Evolutionary conservation across 768 basidiomycete genomes (phyloP).

Genomic region (Lentinula aciculospora): DNA sequence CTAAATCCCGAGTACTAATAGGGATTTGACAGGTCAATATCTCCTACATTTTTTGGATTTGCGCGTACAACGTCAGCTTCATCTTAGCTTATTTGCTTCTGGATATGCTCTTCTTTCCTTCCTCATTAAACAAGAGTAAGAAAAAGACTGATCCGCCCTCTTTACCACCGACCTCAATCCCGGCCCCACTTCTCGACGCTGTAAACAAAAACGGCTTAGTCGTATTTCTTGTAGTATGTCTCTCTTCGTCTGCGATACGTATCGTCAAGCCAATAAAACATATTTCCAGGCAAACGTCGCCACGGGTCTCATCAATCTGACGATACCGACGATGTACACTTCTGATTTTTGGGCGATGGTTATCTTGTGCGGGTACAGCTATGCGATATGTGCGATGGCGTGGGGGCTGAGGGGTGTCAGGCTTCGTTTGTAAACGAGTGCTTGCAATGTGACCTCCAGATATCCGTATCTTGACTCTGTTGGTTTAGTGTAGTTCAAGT

Average conservation of each 20-base stretch:
- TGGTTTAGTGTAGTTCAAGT: too few relatives aligned
- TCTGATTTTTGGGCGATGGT: conserved; percentile 49
- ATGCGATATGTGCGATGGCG: conserved; percentile 52
- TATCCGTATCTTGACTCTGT: background rate
- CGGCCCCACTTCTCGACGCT: conserved; percentile 64
- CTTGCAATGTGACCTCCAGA: background rate
- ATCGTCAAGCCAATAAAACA: background rate
- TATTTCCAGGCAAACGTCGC: conserved; percentile 70
- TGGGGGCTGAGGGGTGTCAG: conserved; percentile 39
- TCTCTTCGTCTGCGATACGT: background rate
- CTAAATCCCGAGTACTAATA: background rate
- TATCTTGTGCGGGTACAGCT: conserved; percentile 58
- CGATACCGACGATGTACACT: conserved; percentile 77
- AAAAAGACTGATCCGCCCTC: conserved; percentile 15
- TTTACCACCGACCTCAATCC: conserved; percentile 11
- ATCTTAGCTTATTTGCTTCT: conserved; percentile 75
- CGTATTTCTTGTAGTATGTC: conserved; percentile 76
- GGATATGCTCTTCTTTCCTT: conserved; percentile 65
- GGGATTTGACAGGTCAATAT: conserved; percentile 62
- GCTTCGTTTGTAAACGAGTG: conserved; percentile 3
- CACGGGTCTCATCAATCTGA: conserved; percentile 82
- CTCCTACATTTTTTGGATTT: conserved; percentile 84
- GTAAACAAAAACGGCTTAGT: conserved; percentile 77
- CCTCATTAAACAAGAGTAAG: conserved; percentile 27
- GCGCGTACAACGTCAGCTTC: conserved; percentile 85